Evolutionary conservation across 306 rosid species (phyloP), one percentile per base, ranked within the genome.

Genomic region (Pyrus betulifolia): DNA sequence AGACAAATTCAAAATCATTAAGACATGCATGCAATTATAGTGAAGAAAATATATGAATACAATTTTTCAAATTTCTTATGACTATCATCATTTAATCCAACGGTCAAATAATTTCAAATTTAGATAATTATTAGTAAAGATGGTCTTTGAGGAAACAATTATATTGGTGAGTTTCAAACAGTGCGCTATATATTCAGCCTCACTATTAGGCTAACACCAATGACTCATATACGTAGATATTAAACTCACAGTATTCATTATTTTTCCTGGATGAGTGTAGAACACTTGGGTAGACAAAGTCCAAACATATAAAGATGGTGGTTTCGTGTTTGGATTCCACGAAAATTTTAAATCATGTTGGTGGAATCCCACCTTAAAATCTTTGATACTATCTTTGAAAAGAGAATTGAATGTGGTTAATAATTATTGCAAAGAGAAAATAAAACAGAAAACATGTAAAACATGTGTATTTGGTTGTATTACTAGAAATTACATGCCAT

Each of bases 281-380:
- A 73, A 59, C 69, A 72, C 78, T 77, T 67, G 68, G 84, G 86
- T 64, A 28, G 80, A 57, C 76, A 79, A 71, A 74, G 67, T 76
- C 82, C 82, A 78, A 45, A 69, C 74, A 67, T 77, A 52, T 49
- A 84, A 89, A 87, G 89, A 83, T 84, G 82, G 91, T 91, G 96
- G 84, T 86, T 91, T 87, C 91, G 83, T 79, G 78, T 87, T 87
- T 77, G 93, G 96, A 91, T 70, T 87, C 91, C 96, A 91, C 78
- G 79, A 68, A 83, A 70, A 73, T 38, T 18, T 0, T 67, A 42
- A 14, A 44, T 70, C 35, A 72, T 74, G 52, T 85, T 82, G 89
- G 93, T 87, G 90, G 90, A 87, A 79, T 85, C 83, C 82, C 92
- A 87, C 89, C 83, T 70, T 19, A 60, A 60, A 67, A 71, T 74